A percentile compares a stretch with the other conserved stretches of the same genome.
These are phyloP conservation scores for Penicillium psychrofluorescens DNA, from an alignment of 495 filamentous ascomycete genomes.

Conservation along the genomic window DNA sequence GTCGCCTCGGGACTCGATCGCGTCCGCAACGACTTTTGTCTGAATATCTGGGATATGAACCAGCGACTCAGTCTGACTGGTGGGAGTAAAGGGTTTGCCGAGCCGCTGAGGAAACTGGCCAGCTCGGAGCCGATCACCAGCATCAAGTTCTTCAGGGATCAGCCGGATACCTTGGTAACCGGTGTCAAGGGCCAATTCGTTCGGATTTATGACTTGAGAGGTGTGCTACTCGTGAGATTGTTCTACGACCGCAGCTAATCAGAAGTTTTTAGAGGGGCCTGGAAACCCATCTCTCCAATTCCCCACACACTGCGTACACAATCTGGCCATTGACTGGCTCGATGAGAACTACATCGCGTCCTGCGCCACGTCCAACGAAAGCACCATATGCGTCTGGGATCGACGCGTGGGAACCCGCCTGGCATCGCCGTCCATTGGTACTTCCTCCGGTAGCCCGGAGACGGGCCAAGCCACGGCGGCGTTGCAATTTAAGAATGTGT, in stretches of 20 bases:
- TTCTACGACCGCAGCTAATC: conserved; percentile 4
- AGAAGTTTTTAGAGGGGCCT: conserved; percentile 31
- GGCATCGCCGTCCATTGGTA: conserved; percentile 29
- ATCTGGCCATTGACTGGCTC: conserved; percentile 79
- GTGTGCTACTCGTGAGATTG: conserved; percentile 34
- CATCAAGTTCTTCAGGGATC: conserved; percentile 81
- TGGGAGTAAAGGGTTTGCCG: conserved; percentile 37
- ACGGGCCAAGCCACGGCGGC: conserved; percentile 40
- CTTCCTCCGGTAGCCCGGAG: conserved; percentile 23
- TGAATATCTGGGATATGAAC: conserved; percentile 91
- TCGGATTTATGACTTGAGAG: conserved; percentile 84
- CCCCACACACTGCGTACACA: conserved; percentile 79
- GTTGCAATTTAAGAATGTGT: conserved; percentile 59
- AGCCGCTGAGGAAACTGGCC: conserved; percentile 66
- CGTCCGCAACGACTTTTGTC: conserved; percentile 84
- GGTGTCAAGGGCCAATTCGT: conserved; percentile 82
- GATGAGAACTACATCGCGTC: conserved; percentile 95
- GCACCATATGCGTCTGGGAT: conserved; percentile 82
- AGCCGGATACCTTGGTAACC: conserved; percentile 73
- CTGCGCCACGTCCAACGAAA: conserved; percentile 60
- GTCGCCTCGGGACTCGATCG: conserved; percentile 85
- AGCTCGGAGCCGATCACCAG: conserved; percentile 83
- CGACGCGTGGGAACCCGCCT: conserved; percentile 56
- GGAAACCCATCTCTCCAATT: conserved; percentile 55
- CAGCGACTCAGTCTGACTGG: conserved; percentile 43